Evolutionary conservation across 495 filamentous ascomycete genomes (phyloP).

Genomic region (Terfezia claveryi): DNA sequence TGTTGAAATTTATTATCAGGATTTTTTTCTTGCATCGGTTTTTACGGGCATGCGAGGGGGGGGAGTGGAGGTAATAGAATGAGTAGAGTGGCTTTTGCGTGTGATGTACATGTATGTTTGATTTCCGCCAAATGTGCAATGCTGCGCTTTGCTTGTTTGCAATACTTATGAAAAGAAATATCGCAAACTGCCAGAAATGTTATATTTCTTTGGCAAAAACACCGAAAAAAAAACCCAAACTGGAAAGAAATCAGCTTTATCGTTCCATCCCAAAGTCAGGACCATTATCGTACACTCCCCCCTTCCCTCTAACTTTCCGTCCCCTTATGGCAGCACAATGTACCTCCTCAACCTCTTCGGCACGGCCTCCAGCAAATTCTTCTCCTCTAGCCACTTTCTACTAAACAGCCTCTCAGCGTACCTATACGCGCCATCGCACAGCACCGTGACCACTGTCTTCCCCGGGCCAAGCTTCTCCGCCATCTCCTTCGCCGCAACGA

Average conservation of each 20-base stretch:
- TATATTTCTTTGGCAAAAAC: slow-evolving; percentile 7
- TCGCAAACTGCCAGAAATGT: slow-evolving; percentile 7
- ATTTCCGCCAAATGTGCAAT: too few species aligned
- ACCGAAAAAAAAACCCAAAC: background rate
- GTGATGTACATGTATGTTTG: too few species aligned
- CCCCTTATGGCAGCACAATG: slow-evolving; percentile 54
- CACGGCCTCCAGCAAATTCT: slow-evolving; percentile 62
- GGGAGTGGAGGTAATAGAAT: too few species aligned
- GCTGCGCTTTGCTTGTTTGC: too few species aligned
- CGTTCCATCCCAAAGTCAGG: background rate
- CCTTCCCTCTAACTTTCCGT: background rate
- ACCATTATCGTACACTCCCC: background rate
- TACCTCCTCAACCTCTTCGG: slow-evolving; percentile 76
- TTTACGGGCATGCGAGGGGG: too few species aligned
- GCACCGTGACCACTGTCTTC: slow-evolving; percentile 75
- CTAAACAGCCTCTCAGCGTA: slow-evolving; percentile 91
- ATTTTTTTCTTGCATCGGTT: too few species aligned
- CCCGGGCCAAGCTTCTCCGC: slow-evolving; percentile 77
- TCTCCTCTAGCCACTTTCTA: slow-evolving; percentile 63
- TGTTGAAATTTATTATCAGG: too few species aligned
- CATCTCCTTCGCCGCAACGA: slow-evolving; percentile 84
- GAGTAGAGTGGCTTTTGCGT: too few species aligned
- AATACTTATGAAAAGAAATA: background rate
- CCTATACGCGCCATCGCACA: slow-evolving; percentile 88
- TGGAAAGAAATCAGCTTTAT: background rate